Base-by-base conservation (phyloP, 2,329 filamentous ascomycete species). In the Whalleya microplaca region DNA sequence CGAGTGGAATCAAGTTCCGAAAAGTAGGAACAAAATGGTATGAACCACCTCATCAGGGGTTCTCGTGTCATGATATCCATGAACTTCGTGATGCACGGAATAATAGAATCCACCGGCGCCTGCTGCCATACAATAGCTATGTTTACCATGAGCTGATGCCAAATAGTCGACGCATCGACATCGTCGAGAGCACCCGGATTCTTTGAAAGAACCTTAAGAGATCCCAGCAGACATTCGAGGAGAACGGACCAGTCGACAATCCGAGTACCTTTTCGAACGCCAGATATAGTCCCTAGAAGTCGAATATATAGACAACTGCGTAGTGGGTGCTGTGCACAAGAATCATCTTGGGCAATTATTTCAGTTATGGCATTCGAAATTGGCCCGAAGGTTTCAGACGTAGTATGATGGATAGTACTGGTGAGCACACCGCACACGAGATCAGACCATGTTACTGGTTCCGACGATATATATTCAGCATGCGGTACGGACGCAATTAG, bases 1-100 rank as follows among this genome's bases (percentile, higher is more conserved):
- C 90, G 84, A 51, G 88, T 84, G 1, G 82, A 71, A 45, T 92
- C 87, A 37, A 96, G 78, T 51, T 91, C 84, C 0, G 91, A 88
- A 64, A 95, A 87, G 50, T 91, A 87, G 14, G 88, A 88, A 73
- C 92, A 97, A 72, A 98, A 96, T 0, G 87, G 83, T 43, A 98
- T 82, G 71, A 96, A 98, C 78, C 87, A 88, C 49, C 75, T 75
- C 67, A 88, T 84, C 66, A 93, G 81, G 1, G 82, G 81, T 44
- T 89, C 85, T 49, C 83, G 82, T 2, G 84, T 86, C 46, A 96
- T 76, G 2, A 78, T 76, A 32, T 88, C 84, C 69, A 85, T 83
- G 45, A 96, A 80, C 2, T 84, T 74, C 16, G 84, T 82, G 54
- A 93, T 82, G 40, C 84, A 82, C 1, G 90, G 84, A 42, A 96